Evolutionary conservation across 768 basidiomycete genomes (phyloP).

Genomic region (Auriscalpium vulgare): DNA sequence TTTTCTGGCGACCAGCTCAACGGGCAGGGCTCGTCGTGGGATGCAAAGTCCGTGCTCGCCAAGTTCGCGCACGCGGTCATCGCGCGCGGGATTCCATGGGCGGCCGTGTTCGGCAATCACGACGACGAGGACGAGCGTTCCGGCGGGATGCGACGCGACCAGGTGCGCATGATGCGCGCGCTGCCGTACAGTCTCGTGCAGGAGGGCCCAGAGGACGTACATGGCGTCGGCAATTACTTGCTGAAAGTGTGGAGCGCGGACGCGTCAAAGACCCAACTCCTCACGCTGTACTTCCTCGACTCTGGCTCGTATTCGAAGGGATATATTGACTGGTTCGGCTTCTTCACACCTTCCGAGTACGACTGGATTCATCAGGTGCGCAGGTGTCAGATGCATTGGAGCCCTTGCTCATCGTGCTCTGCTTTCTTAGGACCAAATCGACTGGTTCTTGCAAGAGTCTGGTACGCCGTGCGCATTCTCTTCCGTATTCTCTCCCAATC

Average conservation of each 20-base stretch:
- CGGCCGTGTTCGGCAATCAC: conserved; percentile 92
- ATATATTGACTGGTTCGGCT: conserved; percentile 50
- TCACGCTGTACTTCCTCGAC: conserved; percentile 89
- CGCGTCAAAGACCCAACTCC: conserved; percentile 80
- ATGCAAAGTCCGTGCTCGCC: conserved; percentile 77
- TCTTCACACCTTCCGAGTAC: conserved; percentile 64
- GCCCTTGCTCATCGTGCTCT: not conserved
- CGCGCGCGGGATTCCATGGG: conserved; percentile 77
- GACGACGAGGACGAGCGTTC: conserved; percentile 61
- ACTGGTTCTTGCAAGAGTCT: conserved; percentile 87
- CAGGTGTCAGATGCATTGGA: not conserved
- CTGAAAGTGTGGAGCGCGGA: conserved; percentile 81
- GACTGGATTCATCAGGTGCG: conserved; percentile 75
- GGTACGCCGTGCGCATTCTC: conserved; percentile 23
- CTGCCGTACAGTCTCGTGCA: conserved; percentile 84
- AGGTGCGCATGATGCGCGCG: conserved; percentile 62
- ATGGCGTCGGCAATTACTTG: conserved; percentile 89
- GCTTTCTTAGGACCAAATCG: conserved; percentile 56
- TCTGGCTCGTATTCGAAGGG: conserved; percentile 72
- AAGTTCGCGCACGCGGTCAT: conserved; percentile 81
- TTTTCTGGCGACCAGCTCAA: conserved; percentile 93
- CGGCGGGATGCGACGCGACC: conserved; percentile 43
- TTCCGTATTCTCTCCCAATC: not conserved
- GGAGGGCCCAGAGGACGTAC: conserved; percentile 73
- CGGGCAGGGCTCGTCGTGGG: conserved; percentile 87